A percentile compares a stretch with the other conserved stretches of the same genome.
Conservation (phyloP, 768 basidiomycete genomes). For the Tylopilus subfusipes region DNA sequence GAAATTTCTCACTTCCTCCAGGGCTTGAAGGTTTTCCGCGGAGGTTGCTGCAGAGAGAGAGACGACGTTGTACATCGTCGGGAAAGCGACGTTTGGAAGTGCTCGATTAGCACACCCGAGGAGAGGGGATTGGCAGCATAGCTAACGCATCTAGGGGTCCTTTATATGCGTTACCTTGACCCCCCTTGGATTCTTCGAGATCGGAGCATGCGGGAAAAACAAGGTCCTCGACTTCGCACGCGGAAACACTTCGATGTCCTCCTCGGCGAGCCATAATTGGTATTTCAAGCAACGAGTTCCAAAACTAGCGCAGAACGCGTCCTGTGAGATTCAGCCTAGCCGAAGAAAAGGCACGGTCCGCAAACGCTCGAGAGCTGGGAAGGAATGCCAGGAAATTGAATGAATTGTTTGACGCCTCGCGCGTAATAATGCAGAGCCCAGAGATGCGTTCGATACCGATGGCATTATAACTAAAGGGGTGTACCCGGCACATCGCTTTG, state of each 20-base stretch:
- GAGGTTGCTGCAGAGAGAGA: constrained; percentile 44
- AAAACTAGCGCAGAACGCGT: constrained; percentile 13
- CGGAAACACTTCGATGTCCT: constrained; percentile 16
- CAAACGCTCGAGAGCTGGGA: constrained; percentile 16
- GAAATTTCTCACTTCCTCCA: constrained; percentile 54
- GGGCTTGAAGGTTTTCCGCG: constrained; percentile 45
- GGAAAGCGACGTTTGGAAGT: neutral
- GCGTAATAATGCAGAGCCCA: constrained; percentile 7
- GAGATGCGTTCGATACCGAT: constrained; percentile 7
- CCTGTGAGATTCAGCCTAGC: constrained; percentile 23
- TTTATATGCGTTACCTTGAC: constrained; percentile 22
- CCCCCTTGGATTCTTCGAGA: constrained; percentile 10
- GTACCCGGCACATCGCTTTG: constrained; percentile 1
- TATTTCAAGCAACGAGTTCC: constrained; percentile 13
- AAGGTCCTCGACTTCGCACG: constrained; percentile 6
- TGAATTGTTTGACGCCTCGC: constrained; percentile 15
- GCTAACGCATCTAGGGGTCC: constrained; percentile 1
- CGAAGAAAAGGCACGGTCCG: constrained; percentile 23
- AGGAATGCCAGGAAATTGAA: constrained; percentile 11
- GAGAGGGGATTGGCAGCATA: constrained; percentile 14
- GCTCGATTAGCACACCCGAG: constrained; percentile 1
- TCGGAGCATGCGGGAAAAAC: constrained; percentile 18
- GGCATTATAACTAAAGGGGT: constrained; percentile 13
- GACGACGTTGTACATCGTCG: constrained; percentile 36
- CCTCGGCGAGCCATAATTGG: constrained; percentile 26